These are phyloP conservation scores for Suillus alpinus DNA, from an alignment of 768 basidiomycete genomes.

Conservation along the genomic window DNA sequence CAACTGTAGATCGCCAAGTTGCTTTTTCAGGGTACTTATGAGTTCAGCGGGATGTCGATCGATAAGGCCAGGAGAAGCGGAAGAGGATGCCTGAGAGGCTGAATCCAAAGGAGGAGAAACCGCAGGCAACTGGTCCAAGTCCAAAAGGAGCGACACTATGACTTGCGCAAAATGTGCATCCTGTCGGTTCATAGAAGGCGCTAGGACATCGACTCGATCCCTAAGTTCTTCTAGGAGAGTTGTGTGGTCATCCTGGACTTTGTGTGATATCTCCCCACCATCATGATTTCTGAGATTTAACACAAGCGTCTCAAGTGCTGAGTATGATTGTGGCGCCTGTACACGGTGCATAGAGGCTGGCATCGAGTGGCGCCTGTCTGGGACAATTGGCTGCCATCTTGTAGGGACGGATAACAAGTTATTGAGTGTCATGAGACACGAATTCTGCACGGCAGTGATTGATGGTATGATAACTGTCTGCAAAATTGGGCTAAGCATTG, in stretches of 20 bases:
- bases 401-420: slow-evolving; percentile 57
- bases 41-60: slow-evolving; percentile 33
- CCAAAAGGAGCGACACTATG: slow-evolving; percentile 65
- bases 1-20: slow-evolving; percentile 65
- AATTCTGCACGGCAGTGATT: slow-evolving; percentile 69
- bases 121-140: slow-evolving; percentile 62
- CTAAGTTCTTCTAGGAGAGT: slow-evolving; percentile 61
- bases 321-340: slow-evolving; percentile 29
- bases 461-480: slow-evolving; percentile 68
- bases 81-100: slow-evolving; percentile 12
- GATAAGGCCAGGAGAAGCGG: slow-evolving; percentile 10
- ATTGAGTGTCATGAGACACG: slow-evolving; percentile 71
- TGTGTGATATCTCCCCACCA: slow-evolving; percentile 32
- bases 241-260: slow-evolving; percentile 44
- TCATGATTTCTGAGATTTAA: slow-evolving; percentile 56
- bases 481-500: neutral
- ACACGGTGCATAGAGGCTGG: slow-evolving; percentile 28
- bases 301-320: slow-evolving; percentile 61
- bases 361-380: slow-evolving; percentile 1
- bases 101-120: slow-evolving; percentile 15
- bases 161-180: slow-evolving; percentile 67
- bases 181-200: slow-evolving; percentile 38
- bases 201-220: slow-evolving; percentile 48
- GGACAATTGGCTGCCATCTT: slow-evolving; percentile 1
- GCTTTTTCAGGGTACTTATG: slow-evolving; percentile 62